Evolutionary conservation across 331 rosid species (phyloP).

Genomic region (Acacia pycnantha): DNA sequence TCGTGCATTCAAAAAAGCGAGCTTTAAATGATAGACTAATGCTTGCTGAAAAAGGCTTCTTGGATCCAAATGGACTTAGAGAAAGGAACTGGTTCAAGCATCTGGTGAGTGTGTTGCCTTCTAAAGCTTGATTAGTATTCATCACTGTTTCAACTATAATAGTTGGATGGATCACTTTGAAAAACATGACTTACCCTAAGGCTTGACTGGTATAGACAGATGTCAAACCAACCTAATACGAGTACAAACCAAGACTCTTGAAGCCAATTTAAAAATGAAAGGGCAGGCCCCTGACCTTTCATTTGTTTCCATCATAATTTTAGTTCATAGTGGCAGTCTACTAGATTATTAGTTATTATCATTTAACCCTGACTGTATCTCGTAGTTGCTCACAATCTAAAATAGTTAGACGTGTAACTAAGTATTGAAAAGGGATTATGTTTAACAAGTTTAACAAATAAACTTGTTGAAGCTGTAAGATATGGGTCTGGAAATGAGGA

Average conservation of each 20-base stretch:
- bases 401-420: background rate
- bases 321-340: background rate
- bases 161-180: background rate
- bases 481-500: background rate
- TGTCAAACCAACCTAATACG: background rate
- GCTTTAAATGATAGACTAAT: constrained; percentile 69
- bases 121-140: background rate
- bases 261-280: background rate
- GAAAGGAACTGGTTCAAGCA: constrained; percentile 77
- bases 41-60: constrained; percentile 75
- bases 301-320: background rate
- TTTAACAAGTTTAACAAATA: background rate
- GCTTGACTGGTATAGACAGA: background rate
- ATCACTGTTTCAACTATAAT: background rate
- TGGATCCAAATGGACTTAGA: constrained; percentile 57
- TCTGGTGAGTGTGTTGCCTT: constrained; percentile 54
- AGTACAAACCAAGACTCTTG: background rate
- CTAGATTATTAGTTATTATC: background rate
- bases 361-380: background rate
- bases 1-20: constrained; percentile 43
- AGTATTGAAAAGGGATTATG: background rate
- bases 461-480: background rate
- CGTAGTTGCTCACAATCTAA: background rate
- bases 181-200: background rate
- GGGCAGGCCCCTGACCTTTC: background rate